Conservation (phyloP, 2,329 filamentous ascomycete genomes). For the Aspergillus texensis region DNA sequence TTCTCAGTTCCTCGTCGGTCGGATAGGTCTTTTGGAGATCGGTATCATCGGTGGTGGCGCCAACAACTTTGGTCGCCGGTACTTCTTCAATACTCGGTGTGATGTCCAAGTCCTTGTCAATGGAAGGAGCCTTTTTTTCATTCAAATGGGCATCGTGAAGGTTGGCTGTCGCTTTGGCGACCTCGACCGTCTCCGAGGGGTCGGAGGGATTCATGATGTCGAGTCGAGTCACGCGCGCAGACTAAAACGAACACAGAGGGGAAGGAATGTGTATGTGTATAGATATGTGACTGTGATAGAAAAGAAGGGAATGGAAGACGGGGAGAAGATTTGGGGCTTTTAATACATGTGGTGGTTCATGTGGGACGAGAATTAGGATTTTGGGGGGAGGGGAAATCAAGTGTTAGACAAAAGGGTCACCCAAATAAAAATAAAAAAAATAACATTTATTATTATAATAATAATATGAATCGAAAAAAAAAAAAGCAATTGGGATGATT, state of each 20-base stretch:
- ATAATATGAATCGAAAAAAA: not conserved
- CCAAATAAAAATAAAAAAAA: not conserved
- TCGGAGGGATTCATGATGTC: slow-evolving; percentile 30
- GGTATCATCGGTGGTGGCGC: not conserved
- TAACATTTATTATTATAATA: not conserved
- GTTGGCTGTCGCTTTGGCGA: slow-evolving; percentile 25
- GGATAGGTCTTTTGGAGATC: slow-evolving; percentile 20
- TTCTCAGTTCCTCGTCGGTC: slow-evolving; percentile 37
- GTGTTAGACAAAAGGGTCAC: not conserved
- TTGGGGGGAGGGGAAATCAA: not conserved
- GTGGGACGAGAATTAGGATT: not conserved
- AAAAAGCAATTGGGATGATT: slow-evolving; percentile 2
- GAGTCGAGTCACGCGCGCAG: not conserved
- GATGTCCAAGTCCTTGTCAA: slow-evolving; percentile 10
- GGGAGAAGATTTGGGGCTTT: not conserved
- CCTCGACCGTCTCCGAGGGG: slow-evolving; percentile 28
- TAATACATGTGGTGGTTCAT: not conserved
- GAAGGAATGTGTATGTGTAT: not conserved
- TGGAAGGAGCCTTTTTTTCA: slow-evolving; percentile 17
- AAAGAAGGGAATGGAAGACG: not conserved
- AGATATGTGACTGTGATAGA: not conserved
- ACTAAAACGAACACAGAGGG: not conserved
- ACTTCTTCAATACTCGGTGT: slow-evolving; percentile 16
- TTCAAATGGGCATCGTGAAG: slow-evolving; percentile 20
- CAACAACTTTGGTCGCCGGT: not conserved